Percentiles rank a stretch among this genome's conserved stretches.
phyloP scores from a whole-genome alignment of 306 rosid species.

The Vachellia collinsii region DNA sequence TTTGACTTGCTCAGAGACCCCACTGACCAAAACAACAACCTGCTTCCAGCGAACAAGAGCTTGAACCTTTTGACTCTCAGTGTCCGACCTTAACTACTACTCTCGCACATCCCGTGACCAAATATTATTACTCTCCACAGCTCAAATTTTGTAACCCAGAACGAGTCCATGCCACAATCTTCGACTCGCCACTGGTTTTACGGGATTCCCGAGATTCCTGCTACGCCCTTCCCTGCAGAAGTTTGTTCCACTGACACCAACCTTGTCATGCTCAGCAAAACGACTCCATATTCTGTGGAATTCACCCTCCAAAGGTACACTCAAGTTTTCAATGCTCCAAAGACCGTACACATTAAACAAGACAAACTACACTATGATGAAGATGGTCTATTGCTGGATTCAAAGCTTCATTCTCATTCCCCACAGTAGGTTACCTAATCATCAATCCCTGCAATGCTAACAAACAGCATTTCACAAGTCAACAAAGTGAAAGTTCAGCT shows the following conservation, averaged over 20 bases:
- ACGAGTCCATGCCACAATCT: background rate
- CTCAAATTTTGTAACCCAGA: conserved; percentile 6
- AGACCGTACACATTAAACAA: conserved; percentile 3
- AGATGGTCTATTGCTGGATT: conserved; percentile 14
- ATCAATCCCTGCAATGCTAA: conserved; percentile 36
- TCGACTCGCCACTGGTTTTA: too few species aligned
- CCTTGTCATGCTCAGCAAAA: conserved; percentile 17
- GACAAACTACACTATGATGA: conserved; percentile 4
- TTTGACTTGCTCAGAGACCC: conserved; percentile 49
- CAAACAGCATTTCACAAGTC: conserved; percentile 47
- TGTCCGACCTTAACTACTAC: conserved; percentile 38
- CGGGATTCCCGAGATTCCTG: conserved; percentile 2
- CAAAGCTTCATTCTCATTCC: conserved; percentile 26
- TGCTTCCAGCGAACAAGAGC: conserved; percentile 40
- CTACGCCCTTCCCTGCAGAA: background rate
- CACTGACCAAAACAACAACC: conserved; percentile 7
- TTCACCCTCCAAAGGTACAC: too few species aligned
- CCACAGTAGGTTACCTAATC: conserved; percentile 33
- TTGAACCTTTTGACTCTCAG: conserved; percentile 35
- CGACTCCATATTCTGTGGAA: conserved; percentile 10
- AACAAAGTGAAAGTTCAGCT: conserved; percentile 52
- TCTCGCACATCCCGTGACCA: conserved; percentile 41
- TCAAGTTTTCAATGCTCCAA: background rate
- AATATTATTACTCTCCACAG: conserved; percentile 17
- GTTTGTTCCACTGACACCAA: background rate